Conservation (phyloP, 768 basidiomycete species). For the Tremella yokohamensis region DNA sequence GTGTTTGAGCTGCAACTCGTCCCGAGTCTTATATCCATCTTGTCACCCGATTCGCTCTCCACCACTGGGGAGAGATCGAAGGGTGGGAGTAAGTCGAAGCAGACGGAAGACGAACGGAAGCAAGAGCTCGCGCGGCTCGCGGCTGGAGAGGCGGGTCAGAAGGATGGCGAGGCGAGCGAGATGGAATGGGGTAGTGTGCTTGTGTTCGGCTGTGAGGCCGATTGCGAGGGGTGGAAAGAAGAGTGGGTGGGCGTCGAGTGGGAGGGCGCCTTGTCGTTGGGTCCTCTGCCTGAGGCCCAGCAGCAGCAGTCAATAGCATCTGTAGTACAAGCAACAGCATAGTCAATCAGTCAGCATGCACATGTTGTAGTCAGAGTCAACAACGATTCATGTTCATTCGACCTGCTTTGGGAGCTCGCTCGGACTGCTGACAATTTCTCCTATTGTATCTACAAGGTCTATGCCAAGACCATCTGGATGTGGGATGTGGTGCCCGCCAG, state of each 20-base stretch:
- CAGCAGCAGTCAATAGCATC: too few relatives aligned
- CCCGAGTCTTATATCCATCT: constrained; percentile 83
- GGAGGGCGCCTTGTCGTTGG: constrained; percentile 26
- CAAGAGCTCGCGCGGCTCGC: constrained; percentile 60
- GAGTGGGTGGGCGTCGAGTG: constrained; percentile 51
- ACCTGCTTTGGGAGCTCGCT: too few relatives aligned
- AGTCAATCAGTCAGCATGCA: too few relatives aligned
- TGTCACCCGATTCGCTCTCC: constrained; percentile 52
- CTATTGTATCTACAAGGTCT: too few relatives aligned
- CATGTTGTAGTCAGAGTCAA: too few relatives aligned
- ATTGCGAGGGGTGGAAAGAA: constrained; percentile 58
- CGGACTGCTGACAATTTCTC: too few relatives aligned
- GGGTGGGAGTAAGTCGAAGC: constrained; percentile 27
- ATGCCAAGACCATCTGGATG: too few relatives aligned
- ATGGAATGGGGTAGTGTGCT: constrained; percentile 96
- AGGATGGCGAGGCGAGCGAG: constrained; percentile 51
- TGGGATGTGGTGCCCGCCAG: too few relatives aligned
- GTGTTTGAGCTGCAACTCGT: constrained; percentile 92
- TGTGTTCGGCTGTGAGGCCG: constrained; percentile 78
- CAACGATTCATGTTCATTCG: too few relatives aligned
- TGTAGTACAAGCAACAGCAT: too few relatives aligned
- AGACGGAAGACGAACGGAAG: constrained; percentile 68
- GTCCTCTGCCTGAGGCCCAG: neutral
- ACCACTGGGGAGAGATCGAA: constrained; percentile 27
- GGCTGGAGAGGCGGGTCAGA: constrained; percentile 47